phyloP scores from a whole-genome alignment of 352 stramenopile genomes.

The Pythium rishiriense region DNA sequence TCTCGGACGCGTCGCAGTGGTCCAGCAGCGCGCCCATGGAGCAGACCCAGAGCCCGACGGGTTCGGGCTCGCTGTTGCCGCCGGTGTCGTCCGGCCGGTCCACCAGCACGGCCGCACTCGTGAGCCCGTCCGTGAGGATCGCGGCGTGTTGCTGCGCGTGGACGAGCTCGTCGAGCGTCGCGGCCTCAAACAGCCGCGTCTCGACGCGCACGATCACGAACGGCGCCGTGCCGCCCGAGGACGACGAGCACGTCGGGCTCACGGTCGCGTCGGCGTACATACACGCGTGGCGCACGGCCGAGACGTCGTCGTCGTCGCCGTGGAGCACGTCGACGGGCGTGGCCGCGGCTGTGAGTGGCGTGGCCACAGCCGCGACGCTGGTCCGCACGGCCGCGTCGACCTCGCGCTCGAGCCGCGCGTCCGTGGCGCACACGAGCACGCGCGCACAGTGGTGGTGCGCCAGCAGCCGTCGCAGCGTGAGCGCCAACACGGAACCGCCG shows the following conservation, averaged over 20 bases:
- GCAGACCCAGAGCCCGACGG: conserved; percentile 26
- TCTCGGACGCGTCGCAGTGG: conserved; percentile 5
- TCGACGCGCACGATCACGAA: conserved; percentile 16
- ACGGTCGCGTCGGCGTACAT: conserved; percentile 25
- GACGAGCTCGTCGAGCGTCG: conserved; percentile 23
- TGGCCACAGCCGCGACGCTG: neutral
- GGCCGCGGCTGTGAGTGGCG: neutral
- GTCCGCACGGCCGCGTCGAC: conserved; percentile 20
- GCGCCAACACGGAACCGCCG: conserved; percentile 1
- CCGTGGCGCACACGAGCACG: conserved; percentile 20
- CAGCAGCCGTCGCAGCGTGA: conserved; percentile 17
- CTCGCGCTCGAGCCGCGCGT: neutral
- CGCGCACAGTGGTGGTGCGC: conserved; percentile 9
- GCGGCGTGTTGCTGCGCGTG: conserved; percentile 16
- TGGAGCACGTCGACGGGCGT: conserved; percentile 24
- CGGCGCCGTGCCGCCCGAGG: neutral
- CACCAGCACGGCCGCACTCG: conserved; percentile 14
- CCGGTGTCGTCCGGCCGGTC: neutral
- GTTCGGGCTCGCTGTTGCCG: neutral
- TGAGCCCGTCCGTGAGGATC: conserved; percentile 23
- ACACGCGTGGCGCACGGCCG: conserved; percentile 23
- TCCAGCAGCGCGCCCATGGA: neutral
- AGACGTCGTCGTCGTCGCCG: conserved; percentile 13
- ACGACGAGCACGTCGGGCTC: neutral
- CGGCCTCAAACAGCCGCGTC: conserved; percentile 18